These are phyloP conservation scores for Epichloe baconii DNA, from an alignment of 2,329 filamentous ascomycete species.

Conservation along the genomic window DNA sequence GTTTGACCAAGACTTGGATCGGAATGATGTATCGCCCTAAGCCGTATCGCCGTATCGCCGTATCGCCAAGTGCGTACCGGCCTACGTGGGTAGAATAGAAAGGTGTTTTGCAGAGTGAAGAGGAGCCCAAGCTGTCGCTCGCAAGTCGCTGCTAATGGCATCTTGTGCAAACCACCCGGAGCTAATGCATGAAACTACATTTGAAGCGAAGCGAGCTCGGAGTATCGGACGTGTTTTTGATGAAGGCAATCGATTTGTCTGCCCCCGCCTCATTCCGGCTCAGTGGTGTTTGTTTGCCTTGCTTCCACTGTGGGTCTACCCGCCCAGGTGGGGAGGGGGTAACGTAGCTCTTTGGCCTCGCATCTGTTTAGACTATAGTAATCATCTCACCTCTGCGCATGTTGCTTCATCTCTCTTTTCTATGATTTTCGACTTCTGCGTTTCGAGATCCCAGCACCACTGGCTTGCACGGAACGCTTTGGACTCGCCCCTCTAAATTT, in stretches of 20 bases:
- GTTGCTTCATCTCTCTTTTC: background rate
- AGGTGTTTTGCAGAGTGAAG: background rate
- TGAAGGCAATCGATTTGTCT: background rate
- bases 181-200: too few species aligned
- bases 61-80: too few species aligned
- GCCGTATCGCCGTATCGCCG: too few species aligned
- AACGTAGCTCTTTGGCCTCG: too few species aligned
- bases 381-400: background rate
- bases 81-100: too few species aligned
- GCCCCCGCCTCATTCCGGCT: background rate
- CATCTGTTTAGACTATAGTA: background rate
- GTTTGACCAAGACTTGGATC: background rate
- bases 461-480: background rate
- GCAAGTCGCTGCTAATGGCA: too few species aligned
- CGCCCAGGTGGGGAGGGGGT: background rate
- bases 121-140: background rate
- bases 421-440: background rate
- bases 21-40: background rate
- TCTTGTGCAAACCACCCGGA: too few species aligned
- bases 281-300: background rate
- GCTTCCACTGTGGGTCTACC: background rate
- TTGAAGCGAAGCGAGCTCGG: background rate
- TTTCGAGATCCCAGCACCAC: background rate
- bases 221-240: background rate
- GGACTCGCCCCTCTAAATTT: background rate